Evolutionary conservation across 1,139 yeast genomes (phyloP).

Genomic region (Saccharomyces hybrid): DNA sequence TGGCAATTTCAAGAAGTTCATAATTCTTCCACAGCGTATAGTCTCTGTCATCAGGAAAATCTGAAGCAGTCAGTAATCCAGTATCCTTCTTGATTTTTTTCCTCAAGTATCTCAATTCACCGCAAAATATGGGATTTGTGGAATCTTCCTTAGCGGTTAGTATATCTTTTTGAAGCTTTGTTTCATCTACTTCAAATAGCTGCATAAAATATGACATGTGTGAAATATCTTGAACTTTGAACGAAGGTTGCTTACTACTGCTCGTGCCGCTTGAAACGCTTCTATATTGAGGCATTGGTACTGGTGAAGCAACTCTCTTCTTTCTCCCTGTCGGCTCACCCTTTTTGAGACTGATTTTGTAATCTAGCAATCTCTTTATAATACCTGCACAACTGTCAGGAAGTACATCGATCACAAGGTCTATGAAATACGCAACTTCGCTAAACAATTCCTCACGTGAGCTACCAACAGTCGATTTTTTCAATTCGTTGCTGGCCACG

Average conservation of each 20-base stretch:
- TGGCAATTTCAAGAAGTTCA: constrained; percentile 38
- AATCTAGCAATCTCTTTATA: constrained; percentile 39
- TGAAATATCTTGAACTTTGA: constrained; percentile 44
- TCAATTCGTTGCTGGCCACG: constrained; percentile 56
- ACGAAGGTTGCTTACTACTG: constrained; percentile 37
- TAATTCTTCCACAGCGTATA: constrained; percentile 49
- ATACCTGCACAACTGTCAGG: constrained; percentile 36
- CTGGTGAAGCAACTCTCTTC: constrained; percentile 26
- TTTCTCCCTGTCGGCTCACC: neutral
- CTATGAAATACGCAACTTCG: constrained; percentile 53
- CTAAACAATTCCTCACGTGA: constrained; percentile 43
- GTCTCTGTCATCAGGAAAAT: constrained; percentile 37
- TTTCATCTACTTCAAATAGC: constrained; percentile 38
- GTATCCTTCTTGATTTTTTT: constrained; percentile 37
- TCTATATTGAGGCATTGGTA: neutral
- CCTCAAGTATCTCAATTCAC: constrained; percentile 31
- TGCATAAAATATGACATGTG: constrained; percentile 36
- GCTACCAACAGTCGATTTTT: constrained; percentile 42
- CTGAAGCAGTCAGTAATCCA: constrained; percentile 37
- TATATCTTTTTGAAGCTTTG: constrained; percentile 45
- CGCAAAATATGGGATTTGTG: constrained; percentile 34
- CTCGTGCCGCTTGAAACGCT: constrained; percentile 5
- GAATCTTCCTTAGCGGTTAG: constrained; percentile 35
- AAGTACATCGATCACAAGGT: constrained; percentile 44
- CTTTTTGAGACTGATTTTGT: constrained; percentile 31